Percentiles rank a stretch among this genome's conserved stretches.
Evolutionary conservation across 345 rosid species (phyloP).

Genomic region (Syzygium oleosum): DNA sequence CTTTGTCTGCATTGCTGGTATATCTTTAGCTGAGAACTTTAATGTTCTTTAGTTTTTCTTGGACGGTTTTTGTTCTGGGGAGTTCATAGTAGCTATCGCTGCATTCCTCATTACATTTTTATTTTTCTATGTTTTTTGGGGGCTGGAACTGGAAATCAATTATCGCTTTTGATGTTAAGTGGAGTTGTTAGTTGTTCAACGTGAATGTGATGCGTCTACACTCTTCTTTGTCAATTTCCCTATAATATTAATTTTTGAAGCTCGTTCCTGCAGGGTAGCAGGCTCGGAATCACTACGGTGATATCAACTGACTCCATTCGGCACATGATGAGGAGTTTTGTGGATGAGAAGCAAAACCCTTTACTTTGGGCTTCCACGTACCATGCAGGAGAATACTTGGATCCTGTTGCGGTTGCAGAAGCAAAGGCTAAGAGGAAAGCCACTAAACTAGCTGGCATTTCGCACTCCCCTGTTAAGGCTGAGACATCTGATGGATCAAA

Average conservation of each 20-base stretch:
- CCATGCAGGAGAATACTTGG: conserved; percentile 94
- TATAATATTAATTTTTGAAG: background rate
- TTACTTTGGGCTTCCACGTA: conserved; percentile 99
- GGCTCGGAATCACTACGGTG: conserved; percentile 91
- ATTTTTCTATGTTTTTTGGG: background rate
- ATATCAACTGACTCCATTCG: conserved; percentile 93
- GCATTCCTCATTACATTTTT: background rate
- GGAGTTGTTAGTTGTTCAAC: background rate
- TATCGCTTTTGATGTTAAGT: background rate
- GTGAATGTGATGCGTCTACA: background rate
- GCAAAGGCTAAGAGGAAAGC: conserved; percentile 80
- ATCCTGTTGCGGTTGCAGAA: conserved; percentile 87
- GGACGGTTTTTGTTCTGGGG: background rate
- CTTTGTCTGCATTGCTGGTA: conserved; percentile 99
- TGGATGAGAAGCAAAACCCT: conserved; percentile 83
- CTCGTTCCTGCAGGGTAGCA: conserved; percentile 40
- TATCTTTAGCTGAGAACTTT: conserved; percentile 5
- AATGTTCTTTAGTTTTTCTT: conserved; percentile 1
- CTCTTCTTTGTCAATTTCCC: background rate
- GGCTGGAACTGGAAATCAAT: background rate
- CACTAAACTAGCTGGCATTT: conserved; percentile 44
- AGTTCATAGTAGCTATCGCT: background rate
- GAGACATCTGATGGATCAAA: conserved; percentile 28
- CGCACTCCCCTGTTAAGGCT: conserved; percentile 30
- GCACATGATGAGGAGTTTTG: conserved; percentile 99